Conservation (phyloP, 2,329 filamentous ascomycete genomes). For the Calonectria montana region DNA sequence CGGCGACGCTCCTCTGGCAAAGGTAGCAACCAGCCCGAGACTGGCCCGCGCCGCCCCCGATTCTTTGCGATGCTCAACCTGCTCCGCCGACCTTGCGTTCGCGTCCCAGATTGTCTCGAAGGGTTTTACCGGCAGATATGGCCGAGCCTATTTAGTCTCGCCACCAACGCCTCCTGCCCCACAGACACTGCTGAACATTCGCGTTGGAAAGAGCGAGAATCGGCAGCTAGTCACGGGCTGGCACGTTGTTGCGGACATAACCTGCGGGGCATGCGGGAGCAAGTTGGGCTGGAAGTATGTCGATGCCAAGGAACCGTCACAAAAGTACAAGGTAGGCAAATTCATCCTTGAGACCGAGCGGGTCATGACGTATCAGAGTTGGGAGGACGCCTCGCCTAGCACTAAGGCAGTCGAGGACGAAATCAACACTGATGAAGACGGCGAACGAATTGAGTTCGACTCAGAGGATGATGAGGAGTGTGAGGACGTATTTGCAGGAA, state of each 20-base stretch:
- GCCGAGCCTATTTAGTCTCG: slow-evolving; percentile 71
- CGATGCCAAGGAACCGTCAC: slow-evolving; percentile 67
- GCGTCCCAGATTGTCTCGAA: slow-evolving; percentile 72
- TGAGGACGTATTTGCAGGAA: slow-evolving; percentile 72
- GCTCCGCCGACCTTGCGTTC: slow-evolving; percentile 71
- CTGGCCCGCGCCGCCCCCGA: slow-evolving; percentile 61
- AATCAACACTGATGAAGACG: slow-evolving; percentile 16
- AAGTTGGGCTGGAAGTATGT: slow-evolving; percentile 78
- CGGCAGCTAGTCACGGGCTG: slow-evolving; percentile 71
- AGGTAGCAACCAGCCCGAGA: slow-evolving; percentile 29
- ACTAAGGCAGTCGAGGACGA: slow-evolving; percentile 11
- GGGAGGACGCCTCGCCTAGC: slow-evolving; percentile 54
- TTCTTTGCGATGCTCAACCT: slow-evolving; percentile 69
- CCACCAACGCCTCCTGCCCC: slow-evolving; percentile 44
- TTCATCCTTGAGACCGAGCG: slow-evolving; percentile 74
- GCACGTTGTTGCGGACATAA: slow-evolving; percentile 74
- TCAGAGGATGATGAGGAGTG: slow-evolving; percentile 75
- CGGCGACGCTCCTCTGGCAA: slow-evolving; percentile 28
- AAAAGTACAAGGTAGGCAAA: slow-evolving; percentile 77
- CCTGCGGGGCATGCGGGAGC: slow-evolving; percentile 64
- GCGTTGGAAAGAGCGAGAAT: slow-evolving; percentile 64
- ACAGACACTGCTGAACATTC: slow-evolving; percentile 63
- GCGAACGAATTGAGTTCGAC: slow-evolving; percentile 64
- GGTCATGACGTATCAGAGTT: slow-evolving; percentile 63
- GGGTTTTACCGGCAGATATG: slow-evolving; percentile 74